Evolutionary conservation across 2,329 filamentous ascomycete genomes (phyloP).

Genomic region (Aspergillus hiratsukae): DNA sequence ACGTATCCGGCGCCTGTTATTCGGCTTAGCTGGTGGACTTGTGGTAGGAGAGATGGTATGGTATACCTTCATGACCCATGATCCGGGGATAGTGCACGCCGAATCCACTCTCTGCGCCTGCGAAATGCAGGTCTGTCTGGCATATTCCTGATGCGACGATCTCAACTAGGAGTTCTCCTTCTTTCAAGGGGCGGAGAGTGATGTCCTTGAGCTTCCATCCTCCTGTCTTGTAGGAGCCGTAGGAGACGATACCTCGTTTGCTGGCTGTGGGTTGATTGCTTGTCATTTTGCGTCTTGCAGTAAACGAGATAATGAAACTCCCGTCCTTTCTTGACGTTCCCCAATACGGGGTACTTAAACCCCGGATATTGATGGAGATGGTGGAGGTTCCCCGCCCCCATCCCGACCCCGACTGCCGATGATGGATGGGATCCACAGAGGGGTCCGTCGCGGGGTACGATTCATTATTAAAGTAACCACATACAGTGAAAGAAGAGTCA

Average conservation of each 20-base stretch:
- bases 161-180: conserved; percentile 50
- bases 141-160: conserved; percentile 54
- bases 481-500: too few relatives aligned
- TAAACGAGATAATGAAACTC: background rate
- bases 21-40: background rate
- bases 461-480: too few relatives aligned
- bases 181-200: conserved; percentile 10
- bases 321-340: too few relatives aligned
- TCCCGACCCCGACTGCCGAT: background rate
- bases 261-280: background rate
- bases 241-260: conserved; percentile 10
- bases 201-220: conserved; percentile 15
- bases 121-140: conserved; percentile 51
- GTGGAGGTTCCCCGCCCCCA: background rate
- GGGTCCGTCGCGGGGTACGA: background rate
- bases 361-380: background rate
- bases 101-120: conserved; percentile 31
- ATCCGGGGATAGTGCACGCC: conserved; percentile 45
- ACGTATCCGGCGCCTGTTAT: conserved; percentile 43
- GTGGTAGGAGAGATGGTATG: background rate
- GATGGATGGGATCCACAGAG: background rate
- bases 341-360: background rate
- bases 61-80: conserved; percentile 51
- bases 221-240: conserved; percentile 9
- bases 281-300: background rate